Evolutionary conservation across 805 yeast genomes (phyloP), one percentile per base, ranked within the genome.

Genomic region (Nakazawaea sp.): DNA sequence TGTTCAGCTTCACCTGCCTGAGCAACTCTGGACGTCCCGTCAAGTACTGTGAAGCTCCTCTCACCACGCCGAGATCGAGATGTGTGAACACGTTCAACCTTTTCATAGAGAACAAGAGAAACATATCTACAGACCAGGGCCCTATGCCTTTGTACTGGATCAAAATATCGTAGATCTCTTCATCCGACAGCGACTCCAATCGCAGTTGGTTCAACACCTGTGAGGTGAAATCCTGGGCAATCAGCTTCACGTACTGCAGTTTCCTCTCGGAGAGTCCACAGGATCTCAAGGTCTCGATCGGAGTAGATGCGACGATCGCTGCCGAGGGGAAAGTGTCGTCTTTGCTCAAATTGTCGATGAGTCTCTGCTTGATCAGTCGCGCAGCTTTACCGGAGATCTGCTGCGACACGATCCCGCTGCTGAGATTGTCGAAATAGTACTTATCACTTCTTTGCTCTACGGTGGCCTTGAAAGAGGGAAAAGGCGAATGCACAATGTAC

Each of bases 51-150:
- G 86, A 71, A 41, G 80, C 72, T 0, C 97, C 97, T 44, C 95
- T 63, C 23, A 89, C 87, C 2, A 89, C 72, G 1, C 96, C 97
- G 32, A 89, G 59, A 58, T 89, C 97, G 15, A 78, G 85, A 4
- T 72, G 61, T 4, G 92, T 81, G 54, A 86, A 86, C 0, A 85
- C 74, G 53, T 89, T 79, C 51, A 73, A 52, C 40, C 84, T 68
- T 18, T 68, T 69, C 31, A 88, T 59, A 1, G 83, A 81, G 51
- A 86, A 86, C 17, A 81, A 51, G 13, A 84, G 58, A 56, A 87
- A 89, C 96, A 89, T 89, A 38, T 81, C 82, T 0, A 92, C 89
- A 4, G 88, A 75, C 97, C 97, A 89, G 2, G 69, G 68, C 0
- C 92, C 94, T 13, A 84, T 70, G 0, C 94, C 94, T 49, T 82